These are phyloP conservation scores for Nannochloris sp. DNA, from an alignment of 139 green algal species.

Conservation along the genomic window DNA sequence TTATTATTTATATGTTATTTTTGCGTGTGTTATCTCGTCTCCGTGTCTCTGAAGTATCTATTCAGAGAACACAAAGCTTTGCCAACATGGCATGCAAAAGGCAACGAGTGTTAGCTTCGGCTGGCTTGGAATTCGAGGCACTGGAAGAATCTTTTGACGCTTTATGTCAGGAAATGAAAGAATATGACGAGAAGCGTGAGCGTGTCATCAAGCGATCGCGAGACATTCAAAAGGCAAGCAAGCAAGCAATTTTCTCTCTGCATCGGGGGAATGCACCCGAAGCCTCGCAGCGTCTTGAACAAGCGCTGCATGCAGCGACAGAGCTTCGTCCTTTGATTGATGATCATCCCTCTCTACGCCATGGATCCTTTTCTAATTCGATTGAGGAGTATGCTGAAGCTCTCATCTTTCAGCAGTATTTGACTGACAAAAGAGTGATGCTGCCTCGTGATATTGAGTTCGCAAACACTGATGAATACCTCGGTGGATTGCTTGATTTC, in stretches of 20 bases:
- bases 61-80: no score
- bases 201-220: constrained; percentile 57
- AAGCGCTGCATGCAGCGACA: constrained; percentile 29
- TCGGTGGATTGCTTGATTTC: constrained; percentile 71
- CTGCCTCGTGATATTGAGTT: constrained; percentile 41
- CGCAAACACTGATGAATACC: constrained; percentile 62
- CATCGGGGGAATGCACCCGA: constrained; percentile 43
- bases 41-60: no score
- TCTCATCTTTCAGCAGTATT: constrained; percentile 50
- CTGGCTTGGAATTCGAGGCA: neutral
- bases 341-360: constrained; percentile 38
- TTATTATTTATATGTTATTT: no score
- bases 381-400: constrained; percentile 66
- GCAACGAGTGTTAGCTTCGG: neutral
- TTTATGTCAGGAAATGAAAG: constrained; percentile 5
- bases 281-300: constrained; percentile 34
- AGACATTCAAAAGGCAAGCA: constrained; percentile 64
- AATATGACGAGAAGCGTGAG: constrained; percentile 9
- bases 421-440: constrained; percentile 48
- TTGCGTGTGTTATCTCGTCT: no score
- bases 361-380: constrained; percentile 48
- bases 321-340: constrained; percentile 55
- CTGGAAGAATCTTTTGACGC: neutral
- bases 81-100: neutral
- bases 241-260: constrained; percentile 70